These are phyloP conservation scores for Dioscorea dumetorum DNA, from an alignment of 106 monocot species.

Conservation along the genomic window DNA sequence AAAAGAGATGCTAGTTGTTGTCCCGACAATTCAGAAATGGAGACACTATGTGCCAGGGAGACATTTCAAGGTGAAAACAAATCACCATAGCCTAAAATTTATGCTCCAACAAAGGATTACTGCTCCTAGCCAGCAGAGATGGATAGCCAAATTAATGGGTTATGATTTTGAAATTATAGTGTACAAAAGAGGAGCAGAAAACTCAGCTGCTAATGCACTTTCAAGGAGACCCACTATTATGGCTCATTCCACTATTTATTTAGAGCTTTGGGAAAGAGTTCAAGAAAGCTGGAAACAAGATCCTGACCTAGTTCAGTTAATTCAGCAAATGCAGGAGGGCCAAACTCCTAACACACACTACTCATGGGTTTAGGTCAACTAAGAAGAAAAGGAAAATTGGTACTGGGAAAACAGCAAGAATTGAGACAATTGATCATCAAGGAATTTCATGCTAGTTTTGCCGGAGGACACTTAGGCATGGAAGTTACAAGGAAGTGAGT, in stretches of 20 bases:
- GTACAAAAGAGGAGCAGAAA: background rate
- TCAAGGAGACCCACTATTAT: background rate
- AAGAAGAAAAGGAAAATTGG: background rate
- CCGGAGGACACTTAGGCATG: background rate
- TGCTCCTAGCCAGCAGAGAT: conserved; percentile 4
- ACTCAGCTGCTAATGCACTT: background rate
- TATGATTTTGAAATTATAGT: background rate
- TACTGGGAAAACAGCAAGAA: background rate
- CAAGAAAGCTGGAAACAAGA: background rate
- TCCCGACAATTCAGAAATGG: conserved; percentile 5
- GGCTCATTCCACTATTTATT: too few species aligned
- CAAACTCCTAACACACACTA: background rate
- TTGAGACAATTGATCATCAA: background rate
- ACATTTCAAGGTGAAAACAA: background rate
- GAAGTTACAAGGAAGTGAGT: background rate
- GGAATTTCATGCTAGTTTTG: too few species aligned
- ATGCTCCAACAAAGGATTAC: background rate
- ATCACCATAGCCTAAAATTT: conserved; percentile 4
- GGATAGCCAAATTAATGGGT: conserved; percentile 11
- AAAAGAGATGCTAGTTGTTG: conserved; percentile 8
- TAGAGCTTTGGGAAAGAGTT: too few species aligned
- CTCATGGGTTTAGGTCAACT: background rate
- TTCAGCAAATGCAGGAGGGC: background rate
- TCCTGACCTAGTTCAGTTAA: background rate
- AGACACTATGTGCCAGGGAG: conserved; percentile 4